Evolutionary conservation across 495 filamentous ascomycete species (phyloP).

Genomic region (Acidomyces sp.): DNA sequence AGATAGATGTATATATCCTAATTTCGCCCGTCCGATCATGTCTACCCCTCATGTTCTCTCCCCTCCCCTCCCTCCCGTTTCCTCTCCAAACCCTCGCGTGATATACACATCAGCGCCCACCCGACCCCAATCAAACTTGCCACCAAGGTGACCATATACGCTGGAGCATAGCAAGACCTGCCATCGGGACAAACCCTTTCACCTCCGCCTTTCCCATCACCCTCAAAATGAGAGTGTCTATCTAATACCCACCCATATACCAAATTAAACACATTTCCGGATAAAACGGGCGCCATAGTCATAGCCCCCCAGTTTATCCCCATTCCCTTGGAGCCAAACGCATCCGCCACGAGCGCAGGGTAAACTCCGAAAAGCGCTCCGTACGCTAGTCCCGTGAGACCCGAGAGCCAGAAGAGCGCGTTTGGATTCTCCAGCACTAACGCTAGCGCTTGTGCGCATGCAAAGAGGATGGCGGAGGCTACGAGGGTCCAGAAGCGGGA

Average conservation of each 20-base stretch:
- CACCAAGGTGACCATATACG: conserved; percentile 71
- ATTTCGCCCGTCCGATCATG: too few species aligned
- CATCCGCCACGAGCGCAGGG: conserved; percentile 80
- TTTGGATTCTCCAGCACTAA: conserved; percentile 69
- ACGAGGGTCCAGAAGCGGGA: conserved; percentile 85
- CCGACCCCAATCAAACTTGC: conserved; percentile 57
- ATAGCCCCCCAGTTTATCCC: conserved; percentile 68
- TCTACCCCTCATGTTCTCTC: conserved; percentile 17
- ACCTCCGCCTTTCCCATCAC: conserved; percentile 53
- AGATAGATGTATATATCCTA: too few species aligned
- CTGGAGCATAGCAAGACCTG: conserved; percentile 62
- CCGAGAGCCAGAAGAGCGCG: conserved; percentile 61
- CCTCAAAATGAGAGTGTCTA: conserved; percentile 52
- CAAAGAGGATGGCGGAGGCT: conserved; percentile 63
- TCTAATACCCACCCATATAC: conserved; percentile 77
- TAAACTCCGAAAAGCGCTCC: conserved; percentile 92
- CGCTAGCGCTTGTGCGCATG: conserved; percentile 65
- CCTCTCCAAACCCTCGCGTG: conserved; percentile 42
- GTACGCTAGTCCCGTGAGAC: conserved; percentile 77
- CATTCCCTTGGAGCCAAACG: conserved; percentile 81
- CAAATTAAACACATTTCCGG: conserved; percentile 83
- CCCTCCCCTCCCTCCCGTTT: conserved; percentile 17
- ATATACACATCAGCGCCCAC: conserved; percentile 64
- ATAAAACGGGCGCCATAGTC: conserved; percentile 74
- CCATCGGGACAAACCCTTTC: conserved; percentile 67